Evolutionary conservation across 805 yeast genomes (phyloP).

Genomic region (Saccharomyces eubayanus): DNA sequence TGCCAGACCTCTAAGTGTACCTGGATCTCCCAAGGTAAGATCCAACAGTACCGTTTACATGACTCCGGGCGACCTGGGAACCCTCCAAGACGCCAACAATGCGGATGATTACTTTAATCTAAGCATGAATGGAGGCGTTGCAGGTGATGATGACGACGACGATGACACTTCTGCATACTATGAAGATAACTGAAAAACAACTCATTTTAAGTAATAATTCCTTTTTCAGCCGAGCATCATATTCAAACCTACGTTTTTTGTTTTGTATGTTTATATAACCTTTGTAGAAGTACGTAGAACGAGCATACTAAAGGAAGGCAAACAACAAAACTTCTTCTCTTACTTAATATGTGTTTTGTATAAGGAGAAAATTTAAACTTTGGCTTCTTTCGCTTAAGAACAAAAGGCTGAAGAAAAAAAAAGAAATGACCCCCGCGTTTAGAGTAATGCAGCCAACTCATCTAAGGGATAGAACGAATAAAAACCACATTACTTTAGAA

Average conservation of each 20-base stretch:
- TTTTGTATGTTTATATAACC: neutral
- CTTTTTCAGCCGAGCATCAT: neutral
- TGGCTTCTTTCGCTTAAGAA: neutral
- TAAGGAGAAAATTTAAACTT: neutral
- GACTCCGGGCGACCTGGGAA: slow-evolving; percentile 98
- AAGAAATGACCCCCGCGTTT: neutral
- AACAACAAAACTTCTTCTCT: neutral
- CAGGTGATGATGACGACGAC: slow-evolving; percentile 41
- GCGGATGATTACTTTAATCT: slow-evolving; percentile 65
- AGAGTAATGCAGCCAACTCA: neutral
- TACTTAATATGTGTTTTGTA: neutral
- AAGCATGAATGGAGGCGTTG: slow-evolving; percentile 26
- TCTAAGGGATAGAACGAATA: neutral
- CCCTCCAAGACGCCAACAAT: slow-evolving; percentile 81
- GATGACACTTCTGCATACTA: slow-evolving; percentile 9
- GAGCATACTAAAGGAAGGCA: neutral
- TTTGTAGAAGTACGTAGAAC: neutral
- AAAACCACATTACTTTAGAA: neutral
- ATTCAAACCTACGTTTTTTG: neutral
- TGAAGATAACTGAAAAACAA: slow-evolving; percentile 19
- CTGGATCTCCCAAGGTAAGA: slow-evolving; percentile 77
- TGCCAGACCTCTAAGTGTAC: slow-evolving; percentile 92
- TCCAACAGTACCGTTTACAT: slow-evolving; percentile 46
- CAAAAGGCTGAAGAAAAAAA: neutral
- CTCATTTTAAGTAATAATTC: neutral